Evolutionary conservation across 2,329 filamentous ascomycete genomes (phyloP).

Genomic region (Alternaria sp.): DNA sequence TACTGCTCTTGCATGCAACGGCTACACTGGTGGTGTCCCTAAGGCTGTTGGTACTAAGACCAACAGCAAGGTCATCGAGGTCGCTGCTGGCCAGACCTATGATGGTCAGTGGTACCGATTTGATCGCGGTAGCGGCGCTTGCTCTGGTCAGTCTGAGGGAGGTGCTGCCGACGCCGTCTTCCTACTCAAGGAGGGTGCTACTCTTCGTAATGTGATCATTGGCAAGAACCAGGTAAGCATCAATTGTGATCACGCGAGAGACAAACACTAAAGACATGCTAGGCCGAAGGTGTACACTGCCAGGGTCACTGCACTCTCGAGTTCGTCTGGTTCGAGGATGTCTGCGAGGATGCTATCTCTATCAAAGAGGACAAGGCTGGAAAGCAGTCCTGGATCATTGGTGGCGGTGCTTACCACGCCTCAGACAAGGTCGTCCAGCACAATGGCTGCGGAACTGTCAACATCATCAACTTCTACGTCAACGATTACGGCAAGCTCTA

Average conservation of each 20-base stretch:
- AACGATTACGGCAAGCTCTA: conserved; percentile 53
- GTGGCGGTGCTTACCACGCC: conserved; percentile 51
- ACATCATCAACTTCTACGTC: conserved; percentile 47
- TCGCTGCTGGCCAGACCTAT: conserved; percentile 34
- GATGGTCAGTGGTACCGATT: conserved; percentile 39
- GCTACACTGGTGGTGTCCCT: conserved; percentile 37
- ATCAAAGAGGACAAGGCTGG: conserved; percentile 44
- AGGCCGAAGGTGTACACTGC: conserved; percentile 63
- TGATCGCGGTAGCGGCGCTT: conserved; percentile 38
- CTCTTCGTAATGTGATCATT: conserved; percentile 63
- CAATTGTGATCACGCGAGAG: too few relatives aligned
- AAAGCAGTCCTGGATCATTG: conserved; percentile 50
- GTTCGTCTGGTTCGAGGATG: conserved; percentile 49
- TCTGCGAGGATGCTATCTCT: conserved; percentile 52
- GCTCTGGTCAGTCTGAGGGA: conserved; percentile 32
- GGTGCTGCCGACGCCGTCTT: conserved; percentile 49
- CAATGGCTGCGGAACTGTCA: conserved; percentile 52
- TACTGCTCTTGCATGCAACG: conserved; percentile 34
- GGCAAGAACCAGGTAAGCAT: conserved; percentile 53
- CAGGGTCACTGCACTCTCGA: conserved; percentile 56
- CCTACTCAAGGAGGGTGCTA: conserved; percentile 59
- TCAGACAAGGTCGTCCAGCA: conserved; percentile 54
- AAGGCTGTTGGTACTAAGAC: conserved; percentile 36
- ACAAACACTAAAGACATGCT: not conserved
- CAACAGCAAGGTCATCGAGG: conserved; percentile 38